These are phyloP conservation scores for Erigeron philadelphicus DNA, from an alignment of 140 eudicot species.

Conservation along the genomic window DNA sequence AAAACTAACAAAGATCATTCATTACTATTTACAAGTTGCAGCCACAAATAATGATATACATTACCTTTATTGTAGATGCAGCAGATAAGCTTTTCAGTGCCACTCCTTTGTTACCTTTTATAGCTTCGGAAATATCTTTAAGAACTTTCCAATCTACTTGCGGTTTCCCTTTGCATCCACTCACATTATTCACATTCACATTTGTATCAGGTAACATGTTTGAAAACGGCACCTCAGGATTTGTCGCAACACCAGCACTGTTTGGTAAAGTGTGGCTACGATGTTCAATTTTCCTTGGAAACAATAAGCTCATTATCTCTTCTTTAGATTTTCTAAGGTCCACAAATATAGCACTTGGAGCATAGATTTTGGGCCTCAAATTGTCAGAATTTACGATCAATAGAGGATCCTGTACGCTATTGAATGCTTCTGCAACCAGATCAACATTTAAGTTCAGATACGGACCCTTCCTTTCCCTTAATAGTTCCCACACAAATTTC, in stretches of 20 bases:
- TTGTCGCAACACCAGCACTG: neutral
- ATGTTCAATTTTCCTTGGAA: constrained; percentile 16
- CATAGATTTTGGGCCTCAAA: neutral
- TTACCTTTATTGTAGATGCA: constrained; percentile 35
- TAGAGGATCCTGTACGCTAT: constrained; percentile 29
- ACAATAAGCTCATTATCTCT: constrained; percentile 26
- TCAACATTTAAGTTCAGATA: neutral
- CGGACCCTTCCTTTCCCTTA: neutral
- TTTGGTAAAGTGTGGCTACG: neutral
- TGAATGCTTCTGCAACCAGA: constrained; percentile 32
- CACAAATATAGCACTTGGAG: constrained; percentile 26
- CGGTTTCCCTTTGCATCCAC: neutral
- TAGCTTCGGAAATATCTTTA: constrained; percentile 22
- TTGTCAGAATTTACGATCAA: constrained; percentile 22
- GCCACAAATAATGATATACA: neutral
- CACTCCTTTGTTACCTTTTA: constrained; percentile 22
- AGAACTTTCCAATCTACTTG: constrained; percentile 23
- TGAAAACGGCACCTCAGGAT: neutral
- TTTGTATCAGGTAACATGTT: neutral
- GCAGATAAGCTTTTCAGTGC: neutral
- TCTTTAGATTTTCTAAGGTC: constrained; percentile 11
- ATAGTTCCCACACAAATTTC: constrained; percentile 19
- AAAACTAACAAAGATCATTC: neutral
- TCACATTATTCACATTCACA: neutral
- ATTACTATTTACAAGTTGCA: neutral